Base-by-base conservation (phyloP, 2,329 filamentous ascomycete genomes). In the Sphaerostilbella broomeana region DNA sequence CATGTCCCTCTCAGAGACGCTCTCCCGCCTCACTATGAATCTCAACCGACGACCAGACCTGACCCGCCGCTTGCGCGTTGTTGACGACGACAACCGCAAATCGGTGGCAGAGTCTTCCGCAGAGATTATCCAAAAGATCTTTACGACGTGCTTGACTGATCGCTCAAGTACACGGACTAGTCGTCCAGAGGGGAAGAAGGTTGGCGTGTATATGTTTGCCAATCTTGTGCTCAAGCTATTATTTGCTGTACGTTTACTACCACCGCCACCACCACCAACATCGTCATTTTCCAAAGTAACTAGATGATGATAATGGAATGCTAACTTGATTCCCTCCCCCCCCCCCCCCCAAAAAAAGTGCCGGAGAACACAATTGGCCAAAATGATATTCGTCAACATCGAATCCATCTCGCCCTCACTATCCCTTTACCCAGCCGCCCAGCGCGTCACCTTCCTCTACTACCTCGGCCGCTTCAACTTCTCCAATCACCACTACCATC, bases 391-490 rank as follows among this genome's bases (percentile, higher is more conserved):
- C 57, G 82, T 81, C 49, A 94, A 92, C 56, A 90, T 95, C 47
- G 81, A 80, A 35, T 81, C 84, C 41, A 84, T 86, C 48, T 89
- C 86, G 0, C 88, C 88, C 1, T 86, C 87, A 0, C 66, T 97
- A 10, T 72, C 76, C 2, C 75, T 86, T 36, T 97, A 94, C 55
- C 87, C 89, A 3, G 86, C 86, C 16, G 76, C 84, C 5, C 86
- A 97, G 57, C 79, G 88, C 34, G 87, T 95, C 35, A 94, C 88
- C 4, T 97, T 89, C 52, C 79, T 97, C 11, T 95, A 95, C 65
- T 95, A 95, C 57, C 80, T 97, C 5, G 90, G 90, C 13, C 82
- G 88, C 43, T 95, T 90, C 63, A 79, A 89, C 55, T 87, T 94
- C 58, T 79, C 85, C 47, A 89, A 86, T 59, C 84, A 80, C 49